Evolutionary conservation across 176 grass and related monocot species (phyloP).

Genomic region (Cenchrus americanus): DNA sequence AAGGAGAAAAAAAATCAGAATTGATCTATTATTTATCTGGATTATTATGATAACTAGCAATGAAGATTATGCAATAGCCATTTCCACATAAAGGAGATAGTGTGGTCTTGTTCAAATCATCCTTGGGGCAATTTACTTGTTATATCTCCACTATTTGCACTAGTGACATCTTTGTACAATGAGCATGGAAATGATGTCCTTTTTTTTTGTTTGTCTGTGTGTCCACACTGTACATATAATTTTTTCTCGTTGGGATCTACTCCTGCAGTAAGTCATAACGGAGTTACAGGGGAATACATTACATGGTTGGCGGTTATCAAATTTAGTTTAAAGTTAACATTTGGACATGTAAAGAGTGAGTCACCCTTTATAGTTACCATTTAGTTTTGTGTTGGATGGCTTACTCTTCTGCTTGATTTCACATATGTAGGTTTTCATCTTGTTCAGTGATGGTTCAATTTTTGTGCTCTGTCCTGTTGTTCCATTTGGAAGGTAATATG

Average conservation of each 20-base stretch:
- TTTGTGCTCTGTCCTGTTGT: slow-evolving; percentile 92
- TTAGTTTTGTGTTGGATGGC: slow-evolving; percentile 4
- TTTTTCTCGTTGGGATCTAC: background rate
- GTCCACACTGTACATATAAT: background rate
- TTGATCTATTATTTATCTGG: background rate
- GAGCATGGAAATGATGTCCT: slow-evolving; percentile 3
- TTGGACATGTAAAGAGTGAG: background rate
- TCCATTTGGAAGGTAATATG: slow-evolving; percentile 92
- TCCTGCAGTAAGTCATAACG: background rate
- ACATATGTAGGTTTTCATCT: slow-evolving; percentile 80
- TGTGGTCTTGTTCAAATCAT: slow-evolving; percentile 17
- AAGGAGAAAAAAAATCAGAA: slow-evolving; percentile 26
- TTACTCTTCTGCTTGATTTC: slow-evolving; percentile 35
- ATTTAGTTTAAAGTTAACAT: slow-evolving; percentile 31
- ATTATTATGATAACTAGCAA: slow-evolving; percentile 31
- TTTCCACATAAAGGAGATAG: slow-evolving; percentile 7
- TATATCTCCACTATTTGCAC: background rate
- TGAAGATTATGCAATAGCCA: slow-evolving; percentile 5
- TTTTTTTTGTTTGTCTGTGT: background rate
- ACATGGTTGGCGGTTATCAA: slow-evolving; percentile 11
- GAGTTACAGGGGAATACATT: background rate
- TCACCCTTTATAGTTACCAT: slow-evolving; percentile 15
- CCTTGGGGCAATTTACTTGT: background rate
- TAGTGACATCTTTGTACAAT: background rate
- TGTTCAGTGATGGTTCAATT: slow-evolving; percentile 91